These are phyloP conservation scores for Penicillium cinerascens DNA, from an alignment of 495 filamentous ascomycete species.

Conservation along the genomic window DNA sequence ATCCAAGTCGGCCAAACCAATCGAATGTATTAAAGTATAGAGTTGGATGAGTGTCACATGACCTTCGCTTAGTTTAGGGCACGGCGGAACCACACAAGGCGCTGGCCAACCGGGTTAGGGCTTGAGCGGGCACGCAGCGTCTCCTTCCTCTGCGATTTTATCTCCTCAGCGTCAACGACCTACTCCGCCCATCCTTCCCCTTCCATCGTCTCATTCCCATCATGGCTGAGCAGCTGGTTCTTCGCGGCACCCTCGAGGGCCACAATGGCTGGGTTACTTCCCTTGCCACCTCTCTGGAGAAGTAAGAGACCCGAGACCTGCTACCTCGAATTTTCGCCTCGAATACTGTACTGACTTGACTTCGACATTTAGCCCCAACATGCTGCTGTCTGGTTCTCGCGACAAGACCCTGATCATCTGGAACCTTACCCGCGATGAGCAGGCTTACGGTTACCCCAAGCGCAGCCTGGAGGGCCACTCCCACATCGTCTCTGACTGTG, in stretches of 20 bases:
- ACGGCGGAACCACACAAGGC: conserved; percentile 36
- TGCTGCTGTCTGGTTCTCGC: conserved; percentile 95
- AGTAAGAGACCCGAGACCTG: conserved; percentile 65
- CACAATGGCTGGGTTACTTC: conserved; percentile 73
- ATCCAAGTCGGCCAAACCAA: neutral
- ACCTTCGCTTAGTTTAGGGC: conserved; percentile 42
- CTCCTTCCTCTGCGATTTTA: conserved; percentile 44
- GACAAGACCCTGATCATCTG: conserved; percentile 99
- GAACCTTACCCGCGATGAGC: conserved; percentile 99
- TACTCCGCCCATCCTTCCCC: conserved; percentile 45
- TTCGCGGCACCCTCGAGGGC: conserved; percentile 96
- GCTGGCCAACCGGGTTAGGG: conserved; percentile 40
- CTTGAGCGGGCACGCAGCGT: conserved; percentile 37
- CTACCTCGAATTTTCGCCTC: conserved; percentile 25
- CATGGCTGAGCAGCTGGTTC: conserved; percentile 96
- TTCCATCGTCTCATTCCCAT: conserved; percentile 48
- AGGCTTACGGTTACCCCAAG: conserved; percentile 97
- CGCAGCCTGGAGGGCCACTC: conserved; percentile 97
- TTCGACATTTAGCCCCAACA: conserved; percentile 79
- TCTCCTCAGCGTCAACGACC: conserved; percentile 48
- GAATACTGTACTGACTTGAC: conserved; percentile 35
- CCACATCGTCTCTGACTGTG: conserved; percentile 99
- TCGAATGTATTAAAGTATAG: neutral
- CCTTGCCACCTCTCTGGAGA: conserved; percentile 98
- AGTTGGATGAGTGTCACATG: conserved; percentile 11